Evolutionary conservation across 371 early-diverging fungal genomes (phyloP).

Genomic region (Actinomucor elegans): DNA sequence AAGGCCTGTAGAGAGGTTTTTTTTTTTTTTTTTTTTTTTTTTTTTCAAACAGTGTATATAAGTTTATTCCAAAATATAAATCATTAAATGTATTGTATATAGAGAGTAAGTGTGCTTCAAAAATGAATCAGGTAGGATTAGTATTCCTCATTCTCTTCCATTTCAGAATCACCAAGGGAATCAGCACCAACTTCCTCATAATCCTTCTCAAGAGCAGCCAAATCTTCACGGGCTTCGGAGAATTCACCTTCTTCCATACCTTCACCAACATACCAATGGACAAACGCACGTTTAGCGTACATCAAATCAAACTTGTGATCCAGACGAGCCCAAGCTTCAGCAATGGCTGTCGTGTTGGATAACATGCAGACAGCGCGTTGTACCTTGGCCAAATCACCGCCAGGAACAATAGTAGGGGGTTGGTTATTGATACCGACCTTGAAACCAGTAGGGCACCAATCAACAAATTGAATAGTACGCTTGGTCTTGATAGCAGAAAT

Average conservation of each 20-base stretch:
- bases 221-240: conserved; percentile 91
- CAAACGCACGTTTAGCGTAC: conserved; percentile 98
- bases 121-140: background rate
- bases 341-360: conserved; percentile 95
- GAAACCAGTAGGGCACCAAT: conserved; percentile 99
- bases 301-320: conserved; percentile 96
- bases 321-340: conserved; percentile 95
- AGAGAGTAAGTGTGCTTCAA: no score
- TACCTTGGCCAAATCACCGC: conserved; percentile 89
- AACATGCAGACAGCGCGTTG: conserved; percentile 95
- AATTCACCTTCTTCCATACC: conserved; percentile 96
- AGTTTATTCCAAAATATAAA: no score
- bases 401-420: conserved; percentile 88
- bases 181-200: conserved; percentile 98
- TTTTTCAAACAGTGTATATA: no score
- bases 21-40: no score
- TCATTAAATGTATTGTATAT: no score
- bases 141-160: conserved; percentile 33
- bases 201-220: conserved; percentile 99
- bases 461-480: conserved; percentile 93
- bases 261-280: conserved; percentile 99
- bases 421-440: conserved; percentile 96
- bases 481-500: conserved; percentile 87
- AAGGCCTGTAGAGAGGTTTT: no score
- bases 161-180: conserved; percentile 78